Evolutionary conservation across 2,329 filamentous ascomycete genomes (phyloP).

Genomic region (Emericellopsis atlantica): DNA sequence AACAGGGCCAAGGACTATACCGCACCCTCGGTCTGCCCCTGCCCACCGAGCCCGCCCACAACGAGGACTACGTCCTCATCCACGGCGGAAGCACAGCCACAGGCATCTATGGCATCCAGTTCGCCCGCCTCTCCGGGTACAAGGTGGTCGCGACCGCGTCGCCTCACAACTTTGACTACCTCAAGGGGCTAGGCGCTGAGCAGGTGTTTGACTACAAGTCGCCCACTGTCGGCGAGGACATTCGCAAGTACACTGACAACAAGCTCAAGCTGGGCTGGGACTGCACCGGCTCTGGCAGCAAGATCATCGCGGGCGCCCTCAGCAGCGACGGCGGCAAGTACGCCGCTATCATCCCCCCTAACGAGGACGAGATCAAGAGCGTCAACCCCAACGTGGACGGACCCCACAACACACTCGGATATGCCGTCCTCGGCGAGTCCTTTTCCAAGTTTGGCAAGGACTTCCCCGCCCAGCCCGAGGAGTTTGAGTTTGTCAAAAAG

Average conservation of each 20-base stretch:
- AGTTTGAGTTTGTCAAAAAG: slow-evolving; percentile 17
- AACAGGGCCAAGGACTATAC: slow-evolving; percentile 30
- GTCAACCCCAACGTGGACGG: slow-evolving; percentile 4
- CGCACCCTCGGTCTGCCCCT: slow-evolving; percentile 29
- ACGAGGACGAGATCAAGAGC: slow-evolving; percentile 2
- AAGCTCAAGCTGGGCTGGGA: slow-evolving; percentile 11
- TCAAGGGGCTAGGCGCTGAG: slow-evolving; percentile 28
- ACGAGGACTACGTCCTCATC: slow-evolving; percentile 25
- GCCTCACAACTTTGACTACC: slow-evolving; percentile 20
- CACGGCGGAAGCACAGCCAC: slow-evolving; percentile 41
- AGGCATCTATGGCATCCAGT: slow-evolving; percentile 36
- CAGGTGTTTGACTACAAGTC: slow-evolving; percentile 31
- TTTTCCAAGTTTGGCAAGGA: slow-evolving; percentile 7
- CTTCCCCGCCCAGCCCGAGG: slow-evolving; percentile 9
- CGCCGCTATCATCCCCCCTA: neutral
- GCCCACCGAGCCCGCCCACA: slow-evolving; percentile 24
- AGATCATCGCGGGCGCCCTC: slow-evolving; percentile 5
- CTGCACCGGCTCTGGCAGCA: slow-evolving; percentile 10
- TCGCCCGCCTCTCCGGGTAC: slow-evolving; percentile 25
- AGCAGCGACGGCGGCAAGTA: neutral
- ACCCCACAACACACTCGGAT: slow-evolving; percentile 18
- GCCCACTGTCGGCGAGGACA: slow-evolving; percentile 9
- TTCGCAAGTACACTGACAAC: slow-evolving; percentile 10
- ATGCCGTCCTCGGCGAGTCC: slow-evolving; percentile 23
- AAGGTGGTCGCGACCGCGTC: slow-evolving; percentile 25